Evolutionary conservation across 2,329 filamentous ascomycete genomes (phyloP).

Genomic region (Arachnomyces sp.): DNA sequence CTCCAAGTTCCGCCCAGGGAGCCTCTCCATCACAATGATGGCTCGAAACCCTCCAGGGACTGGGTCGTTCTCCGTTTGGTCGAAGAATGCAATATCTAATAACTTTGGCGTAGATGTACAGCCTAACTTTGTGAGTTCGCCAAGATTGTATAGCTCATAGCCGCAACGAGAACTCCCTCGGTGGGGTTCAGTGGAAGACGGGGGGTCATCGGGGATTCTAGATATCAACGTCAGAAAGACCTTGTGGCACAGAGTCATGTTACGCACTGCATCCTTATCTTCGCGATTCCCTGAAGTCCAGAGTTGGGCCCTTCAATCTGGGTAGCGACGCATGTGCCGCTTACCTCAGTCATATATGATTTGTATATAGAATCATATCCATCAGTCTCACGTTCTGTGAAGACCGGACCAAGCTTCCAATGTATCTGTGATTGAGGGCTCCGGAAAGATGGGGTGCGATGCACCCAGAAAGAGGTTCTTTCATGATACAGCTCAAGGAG

Average conservation of each 20-base stretch:
- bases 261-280: slow-evolving; percentile 11
- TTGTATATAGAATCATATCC: slow-evolving; percentile 2
- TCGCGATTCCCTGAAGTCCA: slow-evolving; percentile 9
- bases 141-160: slow-evolving; percentile 1
- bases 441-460: not conserved
- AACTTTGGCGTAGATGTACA: slow-evolving; percentile 8
- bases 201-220: not conserved
- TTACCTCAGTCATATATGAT: slow-evolving; percentile 6
- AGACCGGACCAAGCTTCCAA: slow-evolving; percentile 10
- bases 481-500: slow-evolving; percentile 4
- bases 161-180: not conserved
- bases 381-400: slow-evolving; percentile 6
- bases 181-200: not conserved
- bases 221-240: slow-evolving; percentile 1
- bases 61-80: slow-evolving; percentile 3
- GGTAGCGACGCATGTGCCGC: slow-evolving; percentile 8
- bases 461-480: slow-evolving; percentile 1
- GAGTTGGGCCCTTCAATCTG: slow-evolving; percentile 10
- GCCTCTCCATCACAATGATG: slow-evolving; percentile 9
- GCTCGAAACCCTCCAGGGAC: slow-evolving; percentile 8
- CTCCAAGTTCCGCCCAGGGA: slow-evolving; percentile 10
- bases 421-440: not conserved
- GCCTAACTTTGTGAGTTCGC: slow-evolving; percentile 5
- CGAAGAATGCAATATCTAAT: not conserved
- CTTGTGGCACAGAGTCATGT: not conserved